Conservation (phyloP, 768 basidiomycete genomes). For the Cubamyces lactineus region DNA sequence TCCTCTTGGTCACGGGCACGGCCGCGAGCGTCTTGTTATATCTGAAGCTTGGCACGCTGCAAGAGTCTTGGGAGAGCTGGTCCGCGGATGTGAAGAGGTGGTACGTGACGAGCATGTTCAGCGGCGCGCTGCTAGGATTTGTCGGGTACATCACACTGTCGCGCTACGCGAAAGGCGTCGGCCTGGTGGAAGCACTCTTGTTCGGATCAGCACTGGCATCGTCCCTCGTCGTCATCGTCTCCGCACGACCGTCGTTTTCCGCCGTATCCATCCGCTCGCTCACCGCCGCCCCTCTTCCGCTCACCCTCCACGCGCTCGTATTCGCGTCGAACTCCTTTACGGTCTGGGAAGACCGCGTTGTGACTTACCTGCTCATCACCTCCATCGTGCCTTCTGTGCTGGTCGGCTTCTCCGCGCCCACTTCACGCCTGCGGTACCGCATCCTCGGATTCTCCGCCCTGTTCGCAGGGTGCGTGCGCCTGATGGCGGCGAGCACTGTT, state of each 20-base stretch:
- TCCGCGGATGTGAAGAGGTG: constrained; percentile 26
- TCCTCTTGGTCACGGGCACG: constrained; percentile 58
- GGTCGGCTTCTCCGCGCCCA: constrained; percentile 69
- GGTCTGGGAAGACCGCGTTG: constrained; percentile 93
- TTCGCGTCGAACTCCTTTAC: constrained; percentile 96
- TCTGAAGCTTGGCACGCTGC: constrained; percentile 45
- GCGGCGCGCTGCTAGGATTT: constrained; percentile 38
- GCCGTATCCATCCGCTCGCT: constrained; percentile 10
- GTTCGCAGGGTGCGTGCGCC: constrained; percentile 67
- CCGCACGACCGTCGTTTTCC: constrained; percentile 42
- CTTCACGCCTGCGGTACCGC: constrained; percentile 66
- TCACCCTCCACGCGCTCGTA: constrained; percentile 69
- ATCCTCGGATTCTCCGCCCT: constrained; percentile 73
- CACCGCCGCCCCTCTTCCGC: constrained; percentile 45
- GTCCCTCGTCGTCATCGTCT: constrained; percentile 47
- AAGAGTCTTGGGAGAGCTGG: constrained; percentile 49
- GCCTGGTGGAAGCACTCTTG: constrained; percentile 47
- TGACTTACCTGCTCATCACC: constrained; percentile 72
- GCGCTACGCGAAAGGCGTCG: constrained; percentile 42
- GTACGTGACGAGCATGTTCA: constrained; percentile 22
- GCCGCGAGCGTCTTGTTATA: constrained; percentile 61
- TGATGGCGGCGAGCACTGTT: constrained; percentile 82
- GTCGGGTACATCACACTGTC: constrained; percentile 38
- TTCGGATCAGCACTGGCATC: constrained; percentile 55
- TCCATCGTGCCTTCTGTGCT: constrained; percentile 64